Base-by-base conservation (phyloP, 306 rosid genomes). In the Gillenia trifoliata region DNA sequence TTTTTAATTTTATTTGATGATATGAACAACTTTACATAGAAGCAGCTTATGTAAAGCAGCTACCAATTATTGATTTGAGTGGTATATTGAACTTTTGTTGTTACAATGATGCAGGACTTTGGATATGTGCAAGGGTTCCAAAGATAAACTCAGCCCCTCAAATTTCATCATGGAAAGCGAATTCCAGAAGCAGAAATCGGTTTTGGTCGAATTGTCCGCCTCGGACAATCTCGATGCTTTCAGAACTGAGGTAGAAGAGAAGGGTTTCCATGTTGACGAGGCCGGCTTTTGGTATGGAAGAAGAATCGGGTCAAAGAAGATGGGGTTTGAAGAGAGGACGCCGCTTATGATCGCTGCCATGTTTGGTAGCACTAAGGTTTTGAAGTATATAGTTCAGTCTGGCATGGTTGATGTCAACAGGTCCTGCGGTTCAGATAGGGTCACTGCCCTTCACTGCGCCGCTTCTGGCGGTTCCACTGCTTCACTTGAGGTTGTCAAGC, bases 391-490 rank as follows among this genome's bases (percentile, higher is more conserved):
- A 64, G 22, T 95, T 63, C 85, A 86, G 66, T 63, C 88, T 4
- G 86, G 85, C 59, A 84, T 59, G 85, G 92, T 61, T 79, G 92
- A 92, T 85, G 97, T 92, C 55, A 95, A 95, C 68, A 72, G 78
- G 80, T 84, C 77, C 20, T 86, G 88, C 81, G 97, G 99, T 68
- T 85, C 93, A 11, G 99, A 92, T 71, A 72, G 74, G 86, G 89
- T 85, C 82, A 90, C 97, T 41, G 99, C 99, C 76, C 98, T 95
- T 43, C 99, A 95, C 68, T 95, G 96, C 72, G 97, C 98, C 56
- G 83, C 86, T 64, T 87, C 97, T 15, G 98, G 99, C 4, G 90
- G 97, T 50, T 80, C 98, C 15, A 80, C 81, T 20, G 84, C 89
- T 61, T 86, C 97, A 0, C 79, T 79, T 3, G 89, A 88, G 79